phyloP scores from a whole-genome alignment of 495 filamentous ascomycete genomes.

The Penicillium psychrofluorescens region DNA sequence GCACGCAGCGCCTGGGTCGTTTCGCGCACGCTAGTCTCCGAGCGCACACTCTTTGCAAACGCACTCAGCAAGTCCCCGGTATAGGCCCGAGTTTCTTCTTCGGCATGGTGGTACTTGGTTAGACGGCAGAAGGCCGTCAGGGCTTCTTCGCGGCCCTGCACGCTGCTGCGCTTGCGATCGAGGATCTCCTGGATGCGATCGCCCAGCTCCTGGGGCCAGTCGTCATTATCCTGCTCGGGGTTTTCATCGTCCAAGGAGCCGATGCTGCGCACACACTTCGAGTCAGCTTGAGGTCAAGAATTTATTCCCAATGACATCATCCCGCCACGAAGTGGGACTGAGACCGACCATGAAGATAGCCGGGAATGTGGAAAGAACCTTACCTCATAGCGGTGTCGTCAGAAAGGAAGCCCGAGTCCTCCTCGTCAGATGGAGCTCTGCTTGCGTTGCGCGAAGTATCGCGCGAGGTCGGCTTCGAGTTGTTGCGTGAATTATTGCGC shows the following conservation, averaged over 20 bases:
- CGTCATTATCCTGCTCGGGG: conserved; percentile 46
- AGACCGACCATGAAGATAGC: conserved; percentile 2
- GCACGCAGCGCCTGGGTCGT: conserved; percentile 64
- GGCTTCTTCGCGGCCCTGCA: conserved; percentile 69
- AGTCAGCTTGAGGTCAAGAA: too few relatives aligned
- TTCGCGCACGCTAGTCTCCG: conserved; percentile 66
- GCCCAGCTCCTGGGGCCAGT: conserved; percentile 60
- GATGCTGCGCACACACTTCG: conserved; percentile 7
- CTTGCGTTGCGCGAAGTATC: conserved; percentile 50
- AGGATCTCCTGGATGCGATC: conserved; percentile 74
- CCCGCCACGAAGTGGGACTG: conserved; percentile 23
- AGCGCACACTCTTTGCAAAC: conserved; percentile 66
- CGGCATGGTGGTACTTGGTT: conserved; percentile 64
- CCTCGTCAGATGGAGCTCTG: conserved; percentile 67
- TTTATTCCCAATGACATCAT: conserved; percentile 28
- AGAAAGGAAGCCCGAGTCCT: conserved; percentile 56
- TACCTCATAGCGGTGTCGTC: conserved; percentile 67
- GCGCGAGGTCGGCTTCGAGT: conserved; percentile 56
- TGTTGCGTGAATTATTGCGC: conserved; percentile 52
- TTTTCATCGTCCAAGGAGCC: conserved; percentile 56
- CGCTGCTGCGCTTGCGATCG: conserved; percentile 78
- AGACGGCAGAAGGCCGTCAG: conserved; percentile 64
- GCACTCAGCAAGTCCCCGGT: conserved; percentile 61
- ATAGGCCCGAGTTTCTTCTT: conserved; percentile 55
- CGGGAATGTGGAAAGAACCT: conserved; percentile 18